These are phyloP conservation scores for Cystoisospora suis DNA, from an alignment of 169 alveolate species.

Conservation along the genomic window DNA sequence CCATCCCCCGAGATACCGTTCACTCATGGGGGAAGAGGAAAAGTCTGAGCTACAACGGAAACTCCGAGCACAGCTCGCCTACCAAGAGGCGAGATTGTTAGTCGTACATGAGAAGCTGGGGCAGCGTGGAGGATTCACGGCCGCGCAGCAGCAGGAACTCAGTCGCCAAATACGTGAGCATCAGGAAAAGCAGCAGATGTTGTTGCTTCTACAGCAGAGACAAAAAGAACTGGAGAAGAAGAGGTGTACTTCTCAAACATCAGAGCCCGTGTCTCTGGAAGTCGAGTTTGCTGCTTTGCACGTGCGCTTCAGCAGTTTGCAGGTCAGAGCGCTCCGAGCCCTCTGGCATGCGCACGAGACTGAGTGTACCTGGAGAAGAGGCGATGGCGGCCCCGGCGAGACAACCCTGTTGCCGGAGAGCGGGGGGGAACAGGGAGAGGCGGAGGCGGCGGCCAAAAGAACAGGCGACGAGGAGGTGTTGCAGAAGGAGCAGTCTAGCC, in stretches of 20 bases:
- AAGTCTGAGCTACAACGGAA: neutral
- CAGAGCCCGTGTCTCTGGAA: neutral
- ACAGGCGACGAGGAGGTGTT: no score
- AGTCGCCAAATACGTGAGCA: neutral
- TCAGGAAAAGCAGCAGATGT: neutral
- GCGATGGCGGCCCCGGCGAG: no score
- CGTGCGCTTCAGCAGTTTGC: neutral
- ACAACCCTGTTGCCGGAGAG: no score
- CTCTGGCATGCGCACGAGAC: no score
- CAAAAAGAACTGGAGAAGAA: neutral
- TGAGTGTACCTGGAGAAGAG: no score
- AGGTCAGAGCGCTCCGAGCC: no score
- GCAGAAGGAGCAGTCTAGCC: no score
- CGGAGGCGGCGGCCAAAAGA: no score
- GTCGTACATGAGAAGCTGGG: neutral
- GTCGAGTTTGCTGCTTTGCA: neutral
- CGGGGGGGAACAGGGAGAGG: no score
- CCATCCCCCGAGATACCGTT: neutral
- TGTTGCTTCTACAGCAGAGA: neutral
- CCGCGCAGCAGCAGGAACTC: neutral
- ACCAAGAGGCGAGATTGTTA: neutral
- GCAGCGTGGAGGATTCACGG: conserved; percentile 16
- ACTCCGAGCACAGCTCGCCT: neutral
- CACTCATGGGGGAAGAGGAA: neutral
- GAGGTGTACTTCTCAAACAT: neutral